Percentiles rank a stretch among this genome's conserved stretches.
phyloP scores from a whole-genome alignment of 306 rosid genomes.

The Oemleria cerasiformis region DNA sequence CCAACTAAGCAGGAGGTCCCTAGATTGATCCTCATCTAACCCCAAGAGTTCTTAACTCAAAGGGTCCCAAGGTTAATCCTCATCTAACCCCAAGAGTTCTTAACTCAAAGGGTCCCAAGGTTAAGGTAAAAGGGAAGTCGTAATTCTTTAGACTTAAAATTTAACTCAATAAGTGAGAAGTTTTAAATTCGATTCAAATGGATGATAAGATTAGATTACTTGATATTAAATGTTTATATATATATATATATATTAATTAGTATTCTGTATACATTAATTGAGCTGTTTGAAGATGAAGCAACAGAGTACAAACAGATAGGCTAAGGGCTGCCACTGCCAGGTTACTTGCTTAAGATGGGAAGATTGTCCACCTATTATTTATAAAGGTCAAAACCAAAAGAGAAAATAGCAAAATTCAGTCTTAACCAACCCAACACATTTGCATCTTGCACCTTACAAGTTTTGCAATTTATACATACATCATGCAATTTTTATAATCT shows the following conservation, averaged over 20 bases:
- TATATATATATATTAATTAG: no score
- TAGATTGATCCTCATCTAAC: no score
- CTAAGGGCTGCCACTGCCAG: background rate
- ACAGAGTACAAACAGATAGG: constrained; percentile 4
- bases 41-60: background rate
- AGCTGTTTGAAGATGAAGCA: constrained; percentile 4
- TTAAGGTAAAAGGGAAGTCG: background rate
- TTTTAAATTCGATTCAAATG: no score
- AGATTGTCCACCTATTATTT: background rate
- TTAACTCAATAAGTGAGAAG: no score
- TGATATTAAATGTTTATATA: no score
- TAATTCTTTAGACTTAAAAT: no score
- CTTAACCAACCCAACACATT: constrained; percentile 23
- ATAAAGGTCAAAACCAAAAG: background rate
- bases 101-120: background rate
- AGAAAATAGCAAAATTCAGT: background rate
- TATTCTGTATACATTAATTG: no score
- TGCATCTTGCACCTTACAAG: constrained; percentile 16
- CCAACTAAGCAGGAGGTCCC: no score
- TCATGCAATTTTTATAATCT: background rate
- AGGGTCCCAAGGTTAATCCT: background rate
- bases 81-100: background rate
- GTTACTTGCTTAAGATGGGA: constrained; percentile 6
- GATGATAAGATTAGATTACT: no score
- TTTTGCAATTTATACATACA: constrained; percentile 13